These are phyloP conservation scores for Colletotrichum phormii DNA, from an alignment of 2,329 filamentous ascomycete species.

Conservation along the genomic window DNA sequence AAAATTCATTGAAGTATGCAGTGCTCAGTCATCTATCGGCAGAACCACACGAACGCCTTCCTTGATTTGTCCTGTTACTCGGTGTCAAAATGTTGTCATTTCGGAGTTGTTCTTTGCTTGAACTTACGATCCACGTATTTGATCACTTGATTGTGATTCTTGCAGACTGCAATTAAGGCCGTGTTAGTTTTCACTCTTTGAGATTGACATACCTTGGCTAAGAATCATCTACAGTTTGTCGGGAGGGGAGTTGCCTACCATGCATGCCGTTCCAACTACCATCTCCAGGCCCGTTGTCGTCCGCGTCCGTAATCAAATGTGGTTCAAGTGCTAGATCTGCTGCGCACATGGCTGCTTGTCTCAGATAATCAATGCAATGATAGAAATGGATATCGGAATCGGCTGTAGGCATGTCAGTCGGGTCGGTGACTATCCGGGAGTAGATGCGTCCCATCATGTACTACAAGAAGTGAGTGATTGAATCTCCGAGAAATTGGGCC, in stretches of 20 bases:
- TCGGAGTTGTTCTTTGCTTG: background rate
- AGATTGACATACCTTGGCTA: background rate
- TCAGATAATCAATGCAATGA: slow-evolving; percentile 56
- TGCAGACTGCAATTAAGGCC: slow-evolving; percentile 45
- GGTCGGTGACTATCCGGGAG: slow-evolving; percentile 40
- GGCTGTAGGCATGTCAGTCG: slow-evolving; percentile 37
- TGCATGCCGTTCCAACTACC: slow-evolving; percentile 56
- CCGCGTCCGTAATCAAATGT: slow-evolving; percentile 50
- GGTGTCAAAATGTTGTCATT: background rate
- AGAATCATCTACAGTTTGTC: background rate
- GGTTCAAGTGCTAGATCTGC: slow-evolving; percentile 51
- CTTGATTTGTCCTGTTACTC: slow-evolving; percentile 37
- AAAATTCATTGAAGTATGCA: background rate
- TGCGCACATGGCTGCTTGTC: slow-evolving; percentile 53
- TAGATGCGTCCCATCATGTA: slow-evolving; percentile 51
- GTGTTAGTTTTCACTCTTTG: background rate
- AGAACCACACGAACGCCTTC: slow-evolving; percentile 41
- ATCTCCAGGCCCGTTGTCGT: slow-evolving; percentile 49
- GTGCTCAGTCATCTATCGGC: slow-evolving; percentile 39
- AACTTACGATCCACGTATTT: slow-evolving; percentile 49
- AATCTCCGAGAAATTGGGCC: background rate
- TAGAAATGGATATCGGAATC: slow-evolving; percentile 51
- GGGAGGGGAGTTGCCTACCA: slow-evolving; percentile 41
- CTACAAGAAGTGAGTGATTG: slow-evolving; percentile 25
- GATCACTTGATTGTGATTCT: slow-evolving; percentile 50